phyloP scores from a whole-genome alignment of 331 rosid genomes.

The Spiraea crenata region DNA sequence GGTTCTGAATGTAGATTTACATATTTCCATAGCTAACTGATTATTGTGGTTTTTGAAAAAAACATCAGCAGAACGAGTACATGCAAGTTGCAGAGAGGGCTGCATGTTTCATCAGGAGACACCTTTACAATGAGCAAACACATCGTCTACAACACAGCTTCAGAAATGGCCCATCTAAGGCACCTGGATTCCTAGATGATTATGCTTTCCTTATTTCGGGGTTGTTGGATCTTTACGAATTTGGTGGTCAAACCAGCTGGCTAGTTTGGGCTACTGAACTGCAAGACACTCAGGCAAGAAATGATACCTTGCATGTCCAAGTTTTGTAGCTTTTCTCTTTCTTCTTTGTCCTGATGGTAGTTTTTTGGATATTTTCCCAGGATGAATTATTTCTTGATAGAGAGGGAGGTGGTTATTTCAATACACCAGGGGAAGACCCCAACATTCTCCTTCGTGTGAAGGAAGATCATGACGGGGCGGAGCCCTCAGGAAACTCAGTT shows the following conservation, averaged over 20 bases:
- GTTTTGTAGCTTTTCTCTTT: background rate
- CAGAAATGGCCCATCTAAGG: slow-evolving; percentile 82
- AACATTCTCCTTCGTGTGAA: slow-evolving; percentile 84
- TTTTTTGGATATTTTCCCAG: slow-evolving; percentile 40
- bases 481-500: slow-evolving; percentile 90
- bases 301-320: background rate
- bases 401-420: slow-evolving; percentile 89
- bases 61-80: slow-evolving; percentile 70
- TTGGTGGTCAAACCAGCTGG: slow-evolving; percentile 75
- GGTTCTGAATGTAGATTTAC: background rate
- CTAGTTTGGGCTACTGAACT: slow-evolving; percentile 81
- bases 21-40: slow-evolving; percentile 2
- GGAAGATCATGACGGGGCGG: slow-evolving; percentile 97
- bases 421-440: slow-evolving; percentile 84
- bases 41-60: background rate
- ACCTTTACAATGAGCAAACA: slow-evolving; percentile 63
- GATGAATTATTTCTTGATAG: slow-evolving; percentile 85
- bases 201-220: slow-evolving; percentile 83
- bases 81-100: slow-evolving; percentile 73
- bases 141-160: slow-evolving; percentile 73
- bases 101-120: slow-evolving; percentile 65
- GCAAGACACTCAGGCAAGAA: slow-evolving; percentile 81
- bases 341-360: background rate
- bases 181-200: slow-evolving; percentile 90
- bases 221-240: slow-evolving; percentile 79